Evolutionary conservation across 305 asterid genomes (phyloP).

Genomic region (Rubia balearica): DNA sequence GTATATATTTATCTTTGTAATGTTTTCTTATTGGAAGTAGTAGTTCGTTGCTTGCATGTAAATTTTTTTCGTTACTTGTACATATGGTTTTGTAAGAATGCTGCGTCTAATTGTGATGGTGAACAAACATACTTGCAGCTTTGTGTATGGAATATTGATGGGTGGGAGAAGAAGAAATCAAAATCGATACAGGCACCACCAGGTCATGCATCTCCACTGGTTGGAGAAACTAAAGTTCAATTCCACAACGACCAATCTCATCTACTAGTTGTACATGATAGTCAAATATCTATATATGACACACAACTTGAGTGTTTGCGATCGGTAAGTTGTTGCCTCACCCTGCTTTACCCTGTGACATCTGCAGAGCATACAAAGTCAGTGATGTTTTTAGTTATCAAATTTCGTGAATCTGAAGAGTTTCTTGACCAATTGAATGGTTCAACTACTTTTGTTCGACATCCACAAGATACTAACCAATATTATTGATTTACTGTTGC

Average conservation of each 20-base stretch:
- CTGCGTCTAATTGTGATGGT: conserved; percentile 11
- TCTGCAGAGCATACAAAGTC: background rate
- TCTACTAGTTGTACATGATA: conserved; percentile 84
- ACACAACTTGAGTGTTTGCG: conserved; percentile 82
- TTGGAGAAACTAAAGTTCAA: conserved; percentile 91
- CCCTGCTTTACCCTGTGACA: background rate
- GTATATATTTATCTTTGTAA: background rate
- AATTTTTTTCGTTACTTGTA: background rate
- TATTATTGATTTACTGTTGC: conserved; percentile 21
- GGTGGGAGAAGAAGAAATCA: conserved; percentile 96
- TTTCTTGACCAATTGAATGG: too few relatives aligned
- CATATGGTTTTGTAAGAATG: conserved; percentile 1
- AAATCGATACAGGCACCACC: conserved; percentile 75
- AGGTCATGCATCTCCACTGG: conserved; percentile 53
- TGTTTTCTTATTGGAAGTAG: background rate
- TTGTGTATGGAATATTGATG: conserved; percentile 84
- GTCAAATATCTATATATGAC: conserved; percentile 77
- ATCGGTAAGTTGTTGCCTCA: conserved; percentile 45
- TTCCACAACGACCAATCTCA: conserved; percentile 91
- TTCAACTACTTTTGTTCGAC: background rate
- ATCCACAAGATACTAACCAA: background rate
- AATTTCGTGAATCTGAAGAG: background rate
- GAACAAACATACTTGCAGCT: conserved; percentile 40
- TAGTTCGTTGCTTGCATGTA: background rate
- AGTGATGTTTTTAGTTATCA: background rate